Percentiles rank a stretch among this genome's conserved stretches.
phyloP scores from a whole-genome alignment of 495 filamentous ascomycete species.

The Penicillium soppii region DNA sequence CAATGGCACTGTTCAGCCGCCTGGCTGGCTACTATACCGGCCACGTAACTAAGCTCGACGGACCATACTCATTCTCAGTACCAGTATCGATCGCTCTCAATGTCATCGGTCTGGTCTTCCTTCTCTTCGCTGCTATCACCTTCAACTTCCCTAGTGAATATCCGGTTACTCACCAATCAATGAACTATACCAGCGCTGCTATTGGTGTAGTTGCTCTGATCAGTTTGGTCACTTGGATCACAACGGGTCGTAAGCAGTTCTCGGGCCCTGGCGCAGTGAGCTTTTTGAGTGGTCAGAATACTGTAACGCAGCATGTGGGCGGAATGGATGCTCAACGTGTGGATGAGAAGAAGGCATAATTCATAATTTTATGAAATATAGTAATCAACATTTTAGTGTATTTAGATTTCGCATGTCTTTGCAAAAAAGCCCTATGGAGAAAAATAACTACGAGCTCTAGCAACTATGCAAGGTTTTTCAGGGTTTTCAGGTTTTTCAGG shows the following conservation, averaged over 20 bases:
- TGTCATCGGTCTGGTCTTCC: slow-evolving; percentile 49
- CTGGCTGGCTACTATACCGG: slow-evolving; percentile 49
- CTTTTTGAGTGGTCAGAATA: slow-evolving; percentile 16
- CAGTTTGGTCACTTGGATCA: slow-evolving; percentile 52
- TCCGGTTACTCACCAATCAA: slow-evolving; percentile 51
- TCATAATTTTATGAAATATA: neutral
- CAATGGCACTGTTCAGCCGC: slow-evolving; percentile 52
- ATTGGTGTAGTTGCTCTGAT: slow-evolving; percentile 55
- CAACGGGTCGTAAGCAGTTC: slow-evolving; percentile 49
- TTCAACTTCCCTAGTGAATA: slow-evolving; percentile 56
- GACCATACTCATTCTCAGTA: slow-evolving; percentile 33
- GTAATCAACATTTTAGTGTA: no score
- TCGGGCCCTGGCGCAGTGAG: slow-evolving; percentile 43
- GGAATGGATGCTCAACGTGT: neutral
- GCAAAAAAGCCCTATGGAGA: no score
- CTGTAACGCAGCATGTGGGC: neutral
- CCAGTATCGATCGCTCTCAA: slow-evolving; percentile 50
- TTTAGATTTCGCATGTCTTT: no score
- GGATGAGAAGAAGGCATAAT: neutral
- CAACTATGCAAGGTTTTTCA: no score
- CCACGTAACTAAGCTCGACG: slow-evolving; percentile 37
- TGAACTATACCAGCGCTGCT: slow-evolving; percentile 61
- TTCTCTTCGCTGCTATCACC: slow-evolving; percentile 53
- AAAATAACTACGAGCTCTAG: no score
- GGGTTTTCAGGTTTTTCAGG: no score